Evolutionary conservation across 768 basidiomycete genomes (phyloP), one percentile per base, ranked within the genome.

Genomic region (Leccinum ochraceum): DNA sequence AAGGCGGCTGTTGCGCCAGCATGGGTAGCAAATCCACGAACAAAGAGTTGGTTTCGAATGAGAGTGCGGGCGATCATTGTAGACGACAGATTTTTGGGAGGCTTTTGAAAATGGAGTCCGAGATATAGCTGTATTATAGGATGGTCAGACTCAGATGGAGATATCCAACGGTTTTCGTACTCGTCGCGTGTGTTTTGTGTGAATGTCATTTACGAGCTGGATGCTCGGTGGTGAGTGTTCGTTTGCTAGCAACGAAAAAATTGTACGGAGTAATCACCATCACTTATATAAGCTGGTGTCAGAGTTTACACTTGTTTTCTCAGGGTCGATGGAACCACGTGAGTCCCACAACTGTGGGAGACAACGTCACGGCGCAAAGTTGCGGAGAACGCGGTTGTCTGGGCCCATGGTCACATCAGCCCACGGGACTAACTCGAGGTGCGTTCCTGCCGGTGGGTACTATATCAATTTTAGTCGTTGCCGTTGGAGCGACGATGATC

Each of bases 131-230:
- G 70, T 28, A 28, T 28, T 28, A 28, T 28, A 58, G 49, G 56
- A 59, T 50, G 57, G 66, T 77, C 56, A 79, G 75, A 28, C 20
- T 22, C 39, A 3, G 54, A 52, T 34, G 39, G 9, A 46, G 42
- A 16, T 9, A 28, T 42, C 36, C 8, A 48, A 51, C 36, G 54
- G 53, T 3, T 14, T 7, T 76, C 86, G 61, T 77, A 92, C 91
- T 94, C 91, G 91, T 94, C 91, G 70, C 91, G 86, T 74, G 91
- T 94, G 81, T 83, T 86, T 75, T 89, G 84, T 69, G 89, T 90
- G 84, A 88, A 94, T 78, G 84, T 81, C 91, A 93, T 93, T 80
- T 76, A 83, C 81, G 63, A 75, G 74, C 74, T 61, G 48, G 57
- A 37, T 60, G 68, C 72, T 72, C 69, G 58, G 53, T 24, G 44